Conservation (phyloP, 768 basidiomycete species). For the Russula emetica region DNA sequence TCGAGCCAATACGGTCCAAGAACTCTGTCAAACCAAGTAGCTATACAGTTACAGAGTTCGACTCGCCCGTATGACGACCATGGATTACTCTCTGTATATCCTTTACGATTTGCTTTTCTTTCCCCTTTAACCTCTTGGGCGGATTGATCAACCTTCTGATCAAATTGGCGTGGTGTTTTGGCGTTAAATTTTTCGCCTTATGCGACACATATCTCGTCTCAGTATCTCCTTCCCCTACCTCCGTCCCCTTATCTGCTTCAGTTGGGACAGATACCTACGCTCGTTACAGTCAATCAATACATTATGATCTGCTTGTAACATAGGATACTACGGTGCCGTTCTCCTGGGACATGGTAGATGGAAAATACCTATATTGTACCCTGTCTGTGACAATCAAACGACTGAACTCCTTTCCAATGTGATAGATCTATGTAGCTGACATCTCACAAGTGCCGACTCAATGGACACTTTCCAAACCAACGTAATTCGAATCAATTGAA, state of each 20-base stretch:
- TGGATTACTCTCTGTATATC: not conserved
- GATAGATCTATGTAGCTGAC: not conserved
- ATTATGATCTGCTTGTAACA: constrained; percentile 5
- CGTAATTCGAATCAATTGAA: not conserved
- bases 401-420: not conserved
- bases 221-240: not conserved
- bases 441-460: too few species aligned
- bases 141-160: not conserved
- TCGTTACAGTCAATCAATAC: not conserved
- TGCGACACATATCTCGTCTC: not conserved
- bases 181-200: not conserved
- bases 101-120: not conserved
- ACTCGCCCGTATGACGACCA: constrained; percentile 4
- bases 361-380: not conserved
- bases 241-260: not conserved
- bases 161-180: not conserved
- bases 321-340: not conserved
- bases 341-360: not conserved
- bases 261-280: not conserved
- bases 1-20: not conserved
- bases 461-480: not conserved
- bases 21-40: not conserved
- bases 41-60: not conserved
- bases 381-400: not conserved
- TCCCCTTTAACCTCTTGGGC: not conserved